These are phyloP conservation scores for Hemerocallis citrina DNA, from an alignment of 106 monocot genomes.

Conservation along the genomic window DNA sequence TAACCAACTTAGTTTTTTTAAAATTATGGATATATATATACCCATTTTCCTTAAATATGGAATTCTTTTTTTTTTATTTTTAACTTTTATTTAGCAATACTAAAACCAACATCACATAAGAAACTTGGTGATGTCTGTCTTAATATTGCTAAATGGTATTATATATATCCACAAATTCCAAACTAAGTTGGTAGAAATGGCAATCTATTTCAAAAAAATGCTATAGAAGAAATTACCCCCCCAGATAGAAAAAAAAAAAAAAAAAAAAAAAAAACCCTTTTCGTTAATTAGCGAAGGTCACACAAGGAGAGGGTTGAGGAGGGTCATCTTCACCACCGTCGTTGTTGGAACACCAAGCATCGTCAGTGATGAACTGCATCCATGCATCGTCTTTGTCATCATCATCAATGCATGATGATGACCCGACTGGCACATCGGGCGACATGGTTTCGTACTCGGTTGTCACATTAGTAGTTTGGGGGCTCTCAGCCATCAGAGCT, in stretches of 20 bases:
- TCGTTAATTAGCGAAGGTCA: constrained; percentile 15
- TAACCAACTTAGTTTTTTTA: no score
- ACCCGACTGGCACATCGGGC: constrained; percentile 36
- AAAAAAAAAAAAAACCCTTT: not conserved
- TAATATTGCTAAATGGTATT: no score
- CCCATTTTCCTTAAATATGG: no score
- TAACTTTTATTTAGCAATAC: no score
- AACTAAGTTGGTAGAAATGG: no score
- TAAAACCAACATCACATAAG: no score
- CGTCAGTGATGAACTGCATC: constrained; percentile 97
- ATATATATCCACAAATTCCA: no score
- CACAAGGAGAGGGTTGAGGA: constrained; percentile 11
- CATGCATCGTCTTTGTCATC: constrained; percentile 68
- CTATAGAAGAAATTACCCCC: no score
- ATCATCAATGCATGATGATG: constrained; percentile 57
- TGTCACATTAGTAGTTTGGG: constrained; percentile 5
- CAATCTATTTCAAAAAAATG: no score
- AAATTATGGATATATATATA: no score
- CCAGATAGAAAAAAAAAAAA: not conserved
- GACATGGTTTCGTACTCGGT: constrained; percentile 40
- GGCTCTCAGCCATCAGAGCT: constrained; percentile 22
- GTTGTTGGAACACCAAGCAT: constrained; percentile 53
- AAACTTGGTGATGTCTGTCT: no score
- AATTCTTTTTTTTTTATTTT: no score
- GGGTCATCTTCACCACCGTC: constrained; percentile 24